Conservation (phyloP, 1,284 basidiomycete species). For the Cutaneotrichosporon spelunceum region DNA sequence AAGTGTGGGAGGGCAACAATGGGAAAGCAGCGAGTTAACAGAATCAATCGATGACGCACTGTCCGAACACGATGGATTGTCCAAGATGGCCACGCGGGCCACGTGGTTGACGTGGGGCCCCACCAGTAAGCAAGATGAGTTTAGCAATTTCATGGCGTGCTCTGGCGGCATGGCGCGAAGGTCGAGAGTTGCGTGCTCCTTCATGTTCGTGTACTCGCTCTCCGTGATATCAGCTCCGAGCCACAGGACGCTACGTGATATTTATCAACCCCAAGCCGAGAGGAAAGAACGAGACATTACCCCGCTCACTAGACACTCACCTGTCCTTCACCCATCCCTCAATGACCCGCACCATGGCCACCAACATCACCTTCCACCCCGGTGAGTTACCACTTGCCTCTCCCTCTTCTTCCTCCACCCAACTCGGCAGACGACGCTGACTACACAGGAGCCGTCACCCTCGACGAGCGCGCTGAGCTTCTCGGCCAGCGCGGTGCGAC, state of each 20-base stretch:
- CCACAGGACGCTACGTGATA: background rate
- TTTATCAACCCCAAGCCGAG: background rate
- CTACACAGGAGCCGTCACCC: constrained; percentile 65
- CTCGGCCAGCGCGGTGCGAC: constrained; percentile 80
- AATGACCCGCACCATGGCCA: constrained; percentile 52
- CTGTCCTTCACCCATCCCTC: background rate
- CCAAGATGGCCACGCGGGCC: too few relatives aligned
- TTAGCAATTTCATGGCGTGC: constrained; percentile 6
- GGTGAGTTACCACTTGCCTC: constrained; percentile 48
- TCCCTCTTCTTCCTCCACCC: background rate
- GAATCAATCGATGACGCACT: too few relatives aligned
- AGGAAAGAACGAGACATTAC: background rate
- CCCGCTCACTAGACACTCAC: background rate
- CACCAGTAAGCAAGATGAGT: background rate
- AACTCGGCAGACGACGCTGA: constrained; percentile 5
- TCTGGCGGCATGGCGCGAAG: background rate
- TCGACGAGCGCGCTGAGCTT: constrained; percentile 64
- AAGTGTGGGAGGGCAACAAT: background rate
- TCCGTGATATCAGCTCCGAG: background rate
- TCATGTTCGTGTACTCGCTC: background rate
- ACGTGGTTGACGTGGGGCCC: background rate
- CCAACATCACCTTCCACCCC: constrained; percentile 81
- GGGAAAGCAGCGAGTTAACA: background rate
- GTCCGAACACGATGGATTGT: too few relatives aligned
- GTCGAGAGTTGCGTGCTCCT: background rate